Evolutionary conservation across 2,329 filamentous ascomycete species (phyloP).

Genomic region (Aspergillus melleus): DNA sequence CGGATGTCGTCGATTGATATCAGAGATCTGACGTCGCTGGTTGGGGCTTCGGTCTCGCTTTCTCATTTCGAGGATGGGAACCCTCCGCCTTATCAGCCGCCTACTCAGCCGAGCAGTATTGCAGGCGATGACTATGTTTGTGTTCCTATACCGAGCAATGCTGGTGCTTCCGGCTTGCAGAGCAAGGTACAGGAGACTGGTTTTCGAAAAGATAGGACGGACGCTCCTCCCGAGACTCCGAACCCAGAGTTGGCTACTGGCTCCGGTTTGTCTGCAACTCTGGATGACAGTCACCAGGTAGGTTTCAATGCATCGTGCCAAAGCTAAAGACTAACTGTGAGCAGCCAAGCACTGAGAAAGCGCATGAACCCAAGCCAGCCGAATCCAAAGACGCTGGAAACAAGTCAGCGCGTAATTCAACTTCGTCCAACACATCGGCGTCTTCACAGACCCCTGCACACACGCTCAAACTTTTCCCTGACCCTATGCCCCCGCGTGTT

Average conservation of each 20-base stretch:
- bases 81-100: slow-evolving; percentile 22
- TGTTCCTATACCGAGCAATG: neutral
- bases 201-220: neutral
- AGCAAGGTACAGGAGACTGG: neutral
- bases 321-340: slow-evolving; percentile 5
- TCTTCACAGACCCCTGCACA: slow-evolving; percentile 15
- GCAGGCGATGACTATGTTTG: neutral
- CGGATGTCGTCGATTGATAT: slow-evolving; percentile 31
- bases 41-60: slow-evolving; percentile 33
- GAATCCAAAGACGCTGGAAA: slow-evolving; percentile 1
- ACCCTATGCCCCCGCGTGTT: slow-evolving; percentile 31
- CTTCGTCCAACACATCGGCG: slow-evolving; percentile 10
- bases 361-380: neutral
- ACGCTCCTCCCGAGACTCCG: neutral
- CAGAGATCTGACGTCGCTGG: slow-evolving; percentile 34
- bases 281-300: slow-evolving; percentile 7
- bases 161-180: neutral
- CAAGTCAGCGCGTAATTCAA: slow-evolving; percentile 1
- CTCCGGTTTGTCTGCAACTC: neutral
- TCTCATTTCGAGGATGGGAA: slow-evolving; percentile 23
- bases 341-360: slow-evolving; percentile 1
- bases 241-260: neutral
- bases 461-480: slow-evolving; percentile 35
- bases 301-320: neutral
- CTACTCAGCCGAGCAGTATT: neutral